Evolutionary conservation across 768 basidiomycete species (phyloP).

Genomic region (Suillus ampliporus): DNA sequence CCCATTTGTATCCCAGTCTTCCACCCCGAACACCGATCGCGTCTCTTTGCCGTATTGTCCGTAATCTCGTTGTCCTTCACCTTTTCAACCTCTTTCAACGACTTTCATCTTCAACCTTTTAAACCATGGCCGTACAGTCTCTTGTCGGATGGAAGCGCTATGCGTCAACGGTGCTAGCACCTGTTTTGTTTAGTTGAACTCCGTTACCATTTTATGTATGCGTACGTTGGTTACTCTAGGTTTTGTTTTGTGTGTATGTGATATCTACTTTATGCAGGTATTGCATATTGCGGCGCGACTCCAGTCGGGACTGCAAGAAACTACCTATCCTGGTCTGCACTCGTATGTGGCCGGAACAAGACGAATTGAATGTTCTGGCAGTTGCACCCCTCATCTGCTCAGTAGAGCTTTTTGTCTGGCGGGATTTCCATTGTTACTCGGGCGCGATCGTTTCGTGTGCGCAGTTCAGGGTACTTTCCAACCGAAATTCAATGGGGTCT

Average conservation of each 20-base stretch:
- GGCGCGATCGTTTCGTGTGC: background rate
- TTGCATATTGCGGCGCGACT: conserved; percentile 4
- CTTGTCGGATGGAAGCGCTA: conserved; percentile 13
- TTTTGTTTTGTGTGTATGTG: conserved; percentile 10
- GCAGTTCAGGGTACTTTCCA: background rate
- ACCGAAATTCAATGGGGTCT: background rate
- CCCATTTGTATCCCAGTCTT: conserved; percentile 30
- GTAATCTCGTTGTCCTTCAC: conserved; percentile 18
- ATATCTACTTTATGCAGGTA: conserved; percentile 15
- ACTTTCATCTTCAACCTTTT: conserved; percentile 17
- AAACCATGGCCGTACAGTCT: conserved; percentile 12
- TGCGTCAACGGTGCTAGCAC: conserved; percentile 10
- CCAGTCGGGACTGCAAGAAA: background rate
- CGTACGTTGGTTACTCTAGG: conserved; percentile 28
- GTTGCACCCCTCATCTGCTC: background rate
- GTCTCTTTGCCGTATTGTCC: conserved; percentile 25
- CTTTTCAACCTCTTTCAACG: conserved; percentile 32
- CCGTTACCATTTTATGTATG: conserved; percentile 21
- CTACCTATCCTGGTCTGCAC: background rate
- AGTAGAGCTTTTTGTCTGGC: background rate
- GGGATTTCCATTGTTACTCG: background rate
- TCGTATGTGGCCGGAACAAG: background rate
- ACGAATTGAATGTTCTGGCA: background rate
- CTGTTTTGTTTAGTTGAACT: conserved; percentile 22
- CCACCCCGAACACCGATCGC: conserved; percentile 4